phyloP scores from a whole-genome alignment of 257 asterid genomes.

The Petunia secreta region DNA sequence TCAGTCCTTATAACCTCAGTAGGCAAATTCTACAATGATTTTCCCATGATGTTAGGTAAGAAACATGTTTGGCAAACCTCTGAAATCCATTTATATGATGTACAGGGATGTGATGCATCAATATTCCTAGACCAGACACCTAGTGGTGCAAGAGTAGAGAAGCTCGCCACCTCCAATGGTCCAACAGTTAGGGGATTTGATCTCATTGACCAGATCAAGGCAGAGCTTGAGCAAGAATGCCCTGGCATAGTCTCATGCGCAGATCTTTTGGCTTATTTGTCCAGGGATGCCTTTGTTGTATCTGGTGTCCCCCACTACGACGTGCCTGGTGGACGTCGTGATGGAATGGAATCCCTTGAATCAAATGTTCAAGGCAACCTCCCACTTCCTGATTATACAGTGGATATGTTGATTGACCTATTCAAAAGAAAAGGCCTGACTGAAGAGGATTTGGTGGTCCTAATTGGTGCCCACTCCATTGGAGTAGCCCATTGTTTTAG shows the following conservation, averaged over 20 bases:
- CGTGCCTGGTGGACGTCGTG: constrained; percentile 57
- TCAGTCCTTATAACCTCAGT: background rate
- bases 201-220: constrained; percentile 50
- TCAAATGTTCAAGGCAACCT: constrained; percentile 37
- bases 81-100: background rate
- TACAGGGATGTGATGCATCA: constrained; percentile 78
- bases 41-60: background rate
- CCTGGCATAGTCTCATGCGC: constrained; percentile 72
- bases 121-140: constrained; percentile 61
- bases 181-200: constrained; percentile 45
- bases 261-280: constrained; percentile 52
- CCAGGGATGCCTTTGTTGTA: constrained; percentile 56
- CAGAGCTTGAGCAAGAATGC: constrained; percentile 52
- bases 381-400: constrained; percentile 43
- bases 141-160: constrained; percentile 51
- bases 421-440: constrained; percentile 51
- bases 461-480: constrained; percentile 64
- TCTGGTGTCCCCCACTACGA: constrained; percentile 49
- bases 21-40: background rate
- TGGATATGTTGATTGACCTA: constrained; percentile 29
- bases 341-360: constrained; percentile 51
- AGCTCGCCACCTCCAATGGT: constrained; percentile 51
- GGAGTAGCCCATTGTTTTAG: constrained; percentile 59
- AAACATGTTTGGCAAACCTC: background rate
- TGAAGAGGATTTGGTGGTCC: constrained; percentile 55